phyloP scores from a whole-genome alignment of 768 basidiomycete species.

The Tephrocybe sp. region DNA sequence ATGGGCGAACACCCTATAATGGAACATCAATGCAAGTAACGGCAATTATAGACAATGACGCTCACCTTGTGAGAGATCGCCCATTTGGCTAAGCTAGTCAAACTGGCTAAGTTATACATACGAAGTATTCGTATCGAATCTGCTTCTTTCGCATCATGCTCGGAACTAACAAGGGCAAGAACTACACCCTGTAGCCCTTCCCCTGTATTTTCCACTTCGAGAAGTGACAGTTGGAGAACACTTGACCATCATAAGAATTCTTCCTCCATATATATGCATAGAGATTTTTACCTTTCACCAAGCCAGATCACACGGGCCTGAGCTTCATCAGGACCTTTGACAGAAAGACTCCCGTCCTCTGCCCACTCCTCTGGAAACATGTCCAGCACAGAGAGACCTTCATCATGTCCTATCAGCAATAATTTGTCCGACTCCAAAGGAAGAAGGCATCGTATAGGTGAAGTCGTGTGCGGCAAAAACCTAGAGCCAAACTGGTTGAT shows the following conservation, averaged over 20 bases:
- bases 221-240: constrained; percentile 74
- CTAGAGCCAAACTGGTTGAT: constrained; percentile 83
- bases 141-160: constrained; percentile 52
- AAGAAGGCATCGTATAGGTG: constrained; percentile 73
- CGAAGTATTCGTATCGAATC: constrained; percentile 60
- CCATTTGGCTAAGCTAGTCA: constrained; percentile 77
- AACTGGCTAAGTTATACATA: constrained; percentile 82
- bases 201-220: constrained; percentile 64
- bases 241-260: constrained; percentile 32
- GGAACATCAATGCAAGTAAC: constrained; percentile 7
- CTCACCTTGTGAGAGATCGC: constrained; percentile 67
- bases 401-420: constrained; percentile 77
- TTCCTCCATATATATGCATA: background rate
- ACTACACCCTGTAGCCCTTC: constrained; percentile 71
- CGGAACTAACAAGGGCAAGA: constrained; percentile 71
- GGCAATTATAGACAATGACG: constrained; percentile 4
- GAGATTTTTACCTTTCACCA: constrained; percentile 65
- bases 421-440: constrained; percentile 65
- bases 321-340: constrained; percentile 73
- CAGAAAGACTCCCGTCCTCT: constrained; percentile 43
- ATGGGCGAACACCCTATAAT: constrained; percentile 54
- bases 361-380: constrained; percentile 78
- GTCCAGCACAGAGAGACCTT: constrained; percentile 79
- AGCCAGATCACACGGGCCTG: constrained; percentile 67
- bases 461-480: constrained; percentile 78